A percentile compares a stretch with the other conserved stretches of the same genome.
phyloP scores from a whole-genome alignment of 2,329 filamentous ascomycete species.

The Ilyonectria mors-panacis region DNA sequence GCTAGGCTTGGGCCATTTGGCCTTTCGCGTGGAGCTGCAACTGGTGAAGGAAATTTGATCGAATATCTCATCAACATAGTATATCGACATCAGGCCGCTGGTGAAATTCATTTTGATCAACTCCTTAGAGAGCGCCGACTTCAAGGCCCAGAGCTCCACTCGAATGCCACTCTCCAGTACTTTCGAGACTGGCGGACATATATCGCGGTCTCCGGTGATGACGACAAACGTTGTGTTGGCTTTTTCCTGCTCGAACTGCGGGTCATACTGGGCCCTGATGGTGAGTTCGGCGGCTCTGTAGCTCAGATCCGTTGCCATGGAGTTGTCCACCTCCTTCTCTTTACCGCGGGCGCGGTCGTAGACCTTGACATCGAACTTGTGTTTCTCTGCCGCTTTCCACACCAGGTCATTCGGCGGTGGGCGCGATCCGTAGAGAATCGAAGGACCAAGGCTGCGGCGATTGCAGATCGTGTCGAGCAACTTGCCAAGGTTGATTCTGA shows the following conservation, averaged over 20 bases:
- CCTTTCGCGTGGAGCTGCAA: neutral
- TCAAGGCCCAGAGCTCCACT: constrained; percentile 49
- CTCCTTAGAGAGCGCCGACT: constrained; percentile 38
- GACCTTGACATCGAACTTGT: constrained; percentile 37
- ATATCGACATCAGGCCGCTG: neutral
- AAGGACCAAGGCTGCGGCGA: constrained; percentile 28
- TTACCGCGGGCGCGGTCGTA: constrained; percentile 38
- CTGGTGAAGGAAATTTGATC: neutral
- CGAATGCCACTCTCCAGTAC: constrained; percentile 38
- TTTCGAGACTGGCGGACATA: constrained; percentile 40
- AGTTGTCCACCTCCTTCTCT: constrained; percentile 48
- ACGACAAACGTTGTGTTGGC: constrained; percentile 39
- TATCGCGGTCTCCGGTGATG: constrained; percentile 47
- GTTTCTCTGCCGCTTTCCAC: constrained; percentile 38
- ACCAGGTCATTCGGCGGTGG: constrained; percentile 47
- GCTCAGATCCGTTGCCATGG: constrained; percentile 42
- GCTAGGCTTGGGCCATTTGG: neutral
- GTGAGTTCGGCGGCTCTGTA: constrained; percentile 31
- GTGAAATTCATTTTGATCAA: constrained; percentile 19
- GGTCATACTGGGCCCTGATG: neutral
- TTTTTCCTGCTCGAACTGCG: neutral
- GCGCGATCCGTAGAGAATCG: constrained; percentile 44
- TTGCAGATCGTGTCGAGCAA: constrained; percentile 34
- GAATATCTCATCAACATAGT: neutral
- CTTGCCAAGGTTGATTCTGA: constrained; percentile 39